These are phyloP conservation scores for Porphyrellus cyaneotinctus DNA, from an alignment of 768 basidiomycete genomes.

Conservation along the genomic window DNA sequence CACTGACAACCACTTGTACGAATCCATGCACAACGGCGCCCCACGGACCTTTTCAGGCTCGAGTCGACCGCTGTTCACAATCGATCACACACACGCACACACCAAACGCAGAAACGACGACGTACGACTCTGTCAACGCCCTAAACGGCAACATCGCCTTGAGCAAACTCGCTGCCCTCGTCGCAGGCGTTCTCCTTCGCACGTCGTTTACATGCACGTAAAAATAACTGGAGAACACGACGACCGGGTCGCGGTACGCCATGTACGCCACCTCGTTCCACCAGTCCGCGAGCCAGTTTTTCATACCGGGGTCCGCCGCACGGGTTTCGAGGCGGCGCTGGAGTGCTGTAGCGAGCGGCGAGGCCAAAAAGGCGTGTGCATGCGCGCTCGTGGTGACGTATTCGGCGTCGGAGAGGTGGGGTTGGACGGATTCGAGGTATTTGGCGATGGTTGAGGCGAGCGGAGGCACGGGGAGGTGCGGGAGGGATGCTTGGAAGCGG, in stretches of 20 bases:
- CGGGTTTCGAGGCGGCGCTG: constrained; percentile 76
- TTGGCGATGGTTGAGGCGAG: constrained; percentile 79
- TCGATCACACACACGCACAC: neutral
- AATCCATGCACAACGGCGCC: constrained; percentile 81
- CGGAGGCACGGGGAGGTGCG: constrained; percentile 78
- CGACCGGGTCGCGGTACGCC: constrained; percentile 85
- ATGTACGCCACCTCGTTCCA: constrained; percentile 95
- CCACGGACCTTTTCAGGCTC: constrained; percentile 85
- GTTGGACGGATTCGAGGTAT: constrained; percentile 82
- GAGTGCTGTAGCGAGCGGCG: constrained; percentile 63
- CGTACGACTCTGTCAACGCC: constrained; percentile 73
- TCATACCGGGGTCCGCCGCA: constrained; percentile 52
- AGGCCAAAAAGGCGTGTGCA: constrained; percentile 66
- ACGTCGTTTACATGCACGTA: constrained; percentile 80
- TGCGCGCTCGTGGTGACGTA: constrained; percentile 53
- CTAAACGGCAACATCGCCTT: constrained; percentile 86
- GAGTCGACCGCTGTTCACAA: constrained; percentile 57
- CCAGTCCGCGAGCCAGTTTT: constrained; percentile 95
- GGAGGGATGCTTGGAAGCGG: constrained; percentile 67
- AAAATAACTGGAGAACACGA: constrained; percentile 93
- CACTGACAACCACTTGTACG: constrained; percentile 89
- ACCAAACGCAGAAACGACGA: neutral
- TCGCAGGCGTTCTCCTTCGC: constrained; percentile 49
- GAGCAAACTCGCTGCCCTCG: constrained; percentile 76
- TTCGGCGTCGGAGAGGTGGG: constrained; percentile 65